These are phyloP conservation scores for Emericellopsis cladophorae DNA, from an alignment of 2,329 filamentous ascomycete genomes.

Conservation along the genomic window DNA sequence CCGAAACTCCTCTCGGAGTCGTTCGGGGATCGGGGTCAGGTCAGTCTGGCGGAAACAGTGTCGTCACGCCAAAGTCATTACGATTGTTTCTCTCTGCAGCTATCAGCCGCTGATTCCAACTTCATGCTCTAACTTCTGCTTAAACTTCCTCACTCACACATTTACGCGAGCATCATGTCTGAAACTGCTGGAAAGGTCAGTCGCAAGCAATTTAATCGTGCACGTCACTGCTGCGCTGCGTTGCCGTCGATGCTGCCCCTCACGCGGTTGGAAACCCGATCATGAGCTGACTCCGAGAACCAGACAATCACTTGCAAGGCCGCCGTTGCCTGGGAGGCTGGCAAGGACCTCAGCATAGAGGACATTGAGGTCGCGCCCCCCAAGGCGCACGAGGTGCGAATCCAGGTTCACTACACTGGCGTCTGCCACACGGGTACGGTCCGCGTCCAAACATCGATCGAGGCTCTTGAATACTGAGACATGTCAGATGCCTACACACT, in stretches of 20 bases:
- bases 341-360: constrained; percentile 78
- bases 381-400: constrained; percentile 86
- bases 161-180: constrained; percentile 22
- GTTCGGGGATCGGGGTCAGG: constrained; percentile 4
- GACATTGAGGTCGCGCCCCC: constrained; percentile 87
- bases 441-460: background rate
- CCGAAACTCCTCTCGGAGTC: constrained; percentile 1
- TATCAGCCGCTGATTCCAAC: too few species aligned
- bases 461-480: background rate
- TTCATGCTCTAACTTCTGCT: too few species aligned
- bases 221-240: background rate
- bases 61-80: constrained; percentile 1
- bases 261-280: background rate
- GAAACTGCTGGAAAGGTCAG: constrained; percentile 40
- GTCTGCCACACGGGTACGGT: constrained; percentile 86
- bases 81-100: too few species aligned
- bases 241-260: background rate
- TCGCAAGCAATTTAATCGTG: background rate
- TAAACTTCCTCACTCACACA: too few species aligned
- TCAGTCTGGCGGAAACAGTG: background rate
- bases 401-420: constrained; percentile 94
- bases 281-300: background rate
- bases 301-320: constrained; percentile 96
- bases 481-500: constrained; percentile 79
- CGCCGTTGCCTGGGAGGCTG: constrained; percentile 94